phyloP scores from a whole-genome alignment of 208 protist species.

The Angomonas desouzai region DNA sequence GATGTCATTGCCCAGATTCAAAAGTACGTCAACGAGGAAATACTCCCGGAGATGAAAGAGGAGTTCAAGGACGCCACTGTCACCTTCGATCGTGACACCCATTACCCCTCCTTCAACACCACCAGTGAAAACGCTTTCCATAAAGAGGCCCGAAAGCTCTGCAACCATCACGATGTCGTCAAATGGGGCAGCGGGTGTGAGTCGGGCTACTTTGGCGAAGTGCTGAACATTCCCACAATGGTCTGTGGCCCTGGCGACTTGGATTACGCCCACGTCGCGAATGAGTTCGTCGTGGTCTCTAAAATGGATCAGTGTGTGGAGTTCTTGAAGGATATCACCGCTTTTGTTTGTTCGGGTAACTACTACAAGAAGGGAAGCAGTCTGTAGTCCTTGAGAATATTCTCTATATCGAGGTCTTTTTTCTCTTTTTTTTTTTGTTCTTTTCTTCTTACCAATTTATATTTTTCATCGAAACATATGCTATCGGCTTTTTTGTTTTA shows the following conservation, averaged over 20 bases:
- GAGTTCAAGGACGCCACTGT: conserved; percentile 41
- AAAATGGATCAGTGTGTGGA: conserved; percentile 6
- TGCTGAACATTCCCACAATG: conserved; percentile 13
- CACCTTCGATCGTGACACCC: conserved; percentile 7
- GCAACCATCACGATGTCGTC: background rate
- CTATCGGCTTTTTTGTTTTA: background rate
- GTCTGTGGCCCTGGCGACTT: conserved; percentile 6
- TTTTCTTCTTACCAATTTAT: background rate
- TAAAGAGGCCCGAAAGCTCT: conserved; percentile 13
- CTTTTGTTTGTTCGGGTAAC: background rate
- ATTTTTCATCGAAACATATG: background rate
- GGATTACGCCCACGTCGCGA: background rate
- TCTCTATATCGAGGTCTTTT: no score
- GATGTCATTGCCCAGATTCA: conserved; percentile 27
- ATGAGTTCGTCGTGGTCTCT: conserved; percentile 8
- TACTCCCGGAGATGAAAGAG: conserved; percentile 34
- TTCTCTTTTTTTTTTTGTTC: background rate
- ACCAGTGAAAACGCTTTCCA: conserved; percentile 41
- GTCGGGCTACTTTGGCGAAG: conserved; percentile 14
- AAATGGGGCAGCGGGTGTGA: background rate
- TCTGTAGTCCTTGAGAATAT: background rate
- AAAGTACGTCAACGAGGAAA: conserved; percentile 27
- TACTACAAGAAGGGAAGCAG: background rate
- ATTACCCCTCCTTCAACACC: conserved; percentile 27
- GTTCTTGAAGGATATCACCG: conserved; percentile 1